Evolutionary conservation across 352 stramenopile species (phyloP).

Genomic region (Phytopythium oedochilum): DNA sequence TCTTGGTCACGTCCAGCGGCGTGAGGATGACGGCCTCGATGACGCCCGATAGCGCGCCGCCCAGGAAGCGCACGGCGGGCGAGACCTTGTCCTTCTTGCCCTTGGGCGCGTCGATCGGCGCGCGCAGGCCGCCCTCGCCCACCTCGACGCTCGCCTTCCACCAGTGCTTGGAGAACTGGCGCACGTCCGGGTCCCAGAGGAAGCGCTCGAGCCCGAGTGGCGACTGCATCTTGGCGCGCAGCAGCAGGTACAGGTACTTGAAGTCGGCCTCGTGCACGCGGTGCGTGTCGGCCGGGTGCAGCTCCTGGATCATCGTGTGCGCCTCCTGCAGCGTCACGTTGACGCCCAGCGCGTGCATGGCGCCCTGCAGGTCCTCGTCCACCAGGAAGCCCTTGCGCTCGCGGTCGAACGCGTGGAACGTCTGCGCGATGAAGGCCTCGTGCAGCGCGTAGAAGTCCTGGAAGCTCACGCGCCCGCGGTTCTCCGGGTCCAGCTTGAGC

Average conservation of each 20-base stretch:
- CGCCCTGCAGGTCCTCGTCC: slow-evolving; percentile 56
- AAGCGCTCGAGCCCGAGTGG: slow-evolving; percentile 69
- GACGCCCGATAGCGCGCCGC: slow-evolving; percentile 78
- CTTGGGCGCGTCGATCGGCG: slow-evolving; percentile 29
- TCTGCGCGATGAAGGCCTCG: slow-evolving; percentile 71
- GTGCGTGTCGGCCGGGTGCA: slow-evolving; percentile 60
- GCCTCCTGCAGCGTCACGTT: slow-evolving; percentile 67
- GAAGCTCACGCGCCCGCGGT: slow-evolving; percentile 66
- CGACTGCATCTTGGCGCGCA: slow-evolving; percentile 75
- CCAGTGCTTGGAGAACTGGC: slow-evolving; percentile 83
- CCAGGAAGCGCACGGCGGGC: slow-evolving; percentile 72
- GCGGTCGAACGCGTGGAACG: slow-evolving; percentile 65
- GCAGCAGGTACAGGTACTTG: slow-evolving; percentile 75
- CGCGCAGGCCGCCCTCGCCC: slow-evolving; percentile 65
- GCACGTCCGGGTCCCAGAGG: slow-evolving; percentile 78
- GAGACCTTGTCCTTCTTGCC: slow-evolving; percentile 59
- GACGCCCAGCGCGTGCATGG: slow-evolving; percentile 59
- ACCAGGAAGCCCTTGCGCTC: slow-evolving; percentile 69
- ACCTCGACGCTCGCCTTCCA: slow-evolving; percentile 84
- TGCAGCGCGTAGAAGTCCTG: slow-evolving; percentile 74
- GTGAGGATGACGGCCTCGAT: slow-evolving; percentile 84
- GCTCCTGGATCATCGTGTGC: slow-evolving; percentile 73
- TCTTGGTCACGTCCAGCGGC: slow-evolving; percentile 88
- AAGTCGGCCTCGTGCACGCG: slow-evolving; percentile 74
- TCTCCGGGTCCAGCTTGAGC: slow-evolving; percentile 58